Base-by-base conservation (phyloP, 148 eudicot species). In the Rhododendron mucronatum region DNA sequence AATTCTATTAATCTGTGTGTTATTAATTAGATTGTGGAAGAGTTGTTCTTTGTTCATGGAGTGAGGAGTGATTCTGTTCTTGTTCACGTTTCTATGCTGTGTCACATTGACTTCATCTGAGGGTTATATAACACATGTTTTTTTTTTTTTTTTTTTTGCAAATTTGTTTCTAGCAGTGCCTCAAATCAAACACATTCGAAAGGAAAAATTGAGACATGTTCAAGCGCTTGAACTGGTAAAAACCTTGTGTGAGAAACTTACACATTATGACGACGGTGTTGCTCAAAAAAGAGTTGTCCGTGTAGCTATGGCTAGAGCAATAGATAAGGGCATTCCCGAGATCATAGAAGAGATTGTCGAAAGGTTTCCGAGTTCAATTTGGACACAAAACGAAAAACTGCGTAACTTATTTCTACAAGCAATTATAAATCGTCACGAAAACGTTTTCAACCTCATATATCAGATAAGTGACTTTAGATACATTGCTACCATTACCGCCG, bases 391-490 rank as follows among this genome's bases (percentile, higher is more conserved):
- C 37, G 39, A 53, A 16, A 80, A 65, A 3, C 6, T 74, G 20
- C 15, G 53, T 10, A 82, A 71, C 82, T 67, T 87, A 21, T 85
- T 90, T 67, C 87, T 83, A 26, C 74, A 39, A 6, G 92, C 92
- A 0, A 85, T 90, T 69, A 7, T 61, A 2, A 7, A 59, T 12
- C 86, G 92, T 1, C 88, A 76, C 15, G 90, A 83, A 53, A 45
- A 74, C 21, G 84, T 88, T 10, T 90, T 90, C 82, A 85, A 73
- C 35, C 80, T 88, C 0, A 63, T 90, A 73, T 85, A 83, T 63
- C 88, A 87, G 45, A 77, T 85, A 4, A 87, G 84, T 21, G 87
- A 86, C 71, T 83, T 85, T 41, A 84, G 83, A 73, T 85, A 86
- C 48, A 37, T 82, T 53, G 37, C 78, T 0, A 59, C 82, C 2